Conservation (phyloP, 805 yeast species). For the Schwanniomyces vanrijiae region DNA sequence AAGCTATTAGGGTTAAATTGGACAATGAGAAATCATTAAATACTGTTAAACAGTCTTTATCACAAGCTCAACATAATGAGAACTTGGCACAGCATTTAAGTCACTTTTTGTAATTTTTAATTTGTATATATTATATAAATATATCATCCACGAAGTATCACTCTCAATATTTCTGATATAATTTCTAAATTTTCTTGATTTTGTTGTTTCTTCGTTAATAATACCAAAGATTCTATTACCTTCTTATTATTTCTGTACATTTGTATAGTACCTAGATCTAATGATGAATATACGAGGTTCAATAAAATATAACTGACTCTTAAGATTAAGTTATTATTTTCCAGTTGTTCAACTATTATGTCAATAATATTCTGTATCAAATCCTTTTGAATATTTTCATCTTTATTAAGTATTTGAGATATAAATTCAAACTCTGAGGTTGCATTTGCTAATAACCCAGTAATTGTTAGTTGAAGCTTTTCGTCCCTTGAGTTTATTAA, state of each 20-base stretch:
- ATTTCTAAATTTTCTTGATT: constrained; percentile 11
- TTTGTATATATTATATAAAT: background rate
- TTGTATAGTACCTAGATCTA: background rate
- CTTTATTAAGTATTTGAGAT: constrained; percentile 19
- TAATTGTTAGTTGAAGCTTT: constrained; percentile 27
- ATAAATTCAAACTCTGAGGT: constrained; percentile 39
- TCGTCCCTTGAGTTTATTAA: constrained; percentile 33
- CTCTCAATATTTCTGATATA: constrained; percentile 14
- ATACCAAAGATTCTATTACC: constrained; percentile 9
- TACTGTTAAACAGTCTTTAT: constrained; percentile 26
- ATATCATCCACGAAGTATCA: constrained; percentile 4
- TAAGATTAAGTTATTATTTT: constrained; percentile 25
- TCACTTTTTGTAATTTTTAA: background rate
- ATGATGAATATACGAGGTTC: constrained; percentile 18
- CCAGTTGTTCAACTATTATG: constrained; percentile 23
- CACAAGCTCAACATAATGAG: constrained; percentile 24
- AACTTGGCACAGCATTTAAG: constrained; percentile 36
- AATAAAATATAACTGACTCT: constrained; percentile 24
- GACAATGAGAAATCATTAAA: constrained; percentile 44
- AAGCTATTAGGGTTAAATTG: constrained; percentile 52
- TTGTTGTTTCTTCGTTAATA: constrained; percentile 1
- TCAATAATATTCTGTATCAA: constrained; percentile 17
- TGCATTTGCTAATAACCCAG: constrained; percentile 42
- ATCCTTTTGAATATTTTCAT: constrained; percentile 12
- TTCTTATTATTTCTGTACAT: constrained; percentile 3